These are phyloP conservation scores for Volvox carteri DNA, from an alignment of 163 green algal genomes.

Conservation along the genomic window DNA sequence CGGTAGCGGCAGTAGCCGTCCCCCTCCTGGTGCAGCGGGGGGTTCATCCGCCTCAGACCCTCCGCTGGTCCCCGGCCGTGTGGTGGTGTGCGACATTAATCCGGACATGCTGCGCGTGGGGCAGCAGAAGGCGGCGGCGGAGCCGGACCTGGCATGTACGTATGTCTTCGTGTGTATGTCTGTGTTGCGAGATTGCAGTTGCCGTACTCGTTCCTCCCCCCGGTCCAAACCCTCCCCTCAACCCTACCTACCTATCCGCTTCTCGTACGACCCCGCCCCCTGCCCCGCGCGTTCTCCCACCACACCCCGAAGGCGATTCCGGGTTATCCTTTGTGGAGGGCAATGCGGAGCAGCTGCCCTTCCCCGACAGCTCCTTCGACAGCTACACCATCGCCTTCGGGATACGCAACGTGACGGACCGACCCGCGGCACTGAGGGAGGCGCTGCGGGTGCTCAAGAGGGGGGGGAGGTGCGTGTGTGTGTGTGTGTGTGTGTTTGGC, in stretches of 20 bases:
- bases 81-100: conserved; percentile 99
- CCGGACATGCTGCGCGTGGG: conserved; percentile 93
- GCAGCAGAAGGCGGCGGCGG: conserved; percentile 60
- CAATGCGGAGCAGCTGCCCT: conserved; percentile 92
- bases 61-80: conserved; percentile 57
- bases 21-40: not conserved
- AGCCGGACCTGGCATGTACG: conserved; percentile 52
- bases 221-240: not conserved
- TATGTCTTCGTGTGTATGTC: too few relatives aligned
- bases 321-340: conserved; percentile 88
- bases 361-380: conserved; percentile 87
- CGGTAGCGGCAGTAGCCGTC: conserved; percentile 36
- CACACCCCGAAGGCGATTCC: conserved; percentile 49
- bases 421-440: conserved; percentile 86
- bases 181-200: too few relatives aligned
- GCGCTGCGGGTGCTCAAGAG: conserved; percentile 70
- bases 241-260: not conserved
- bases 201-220: too few relatives aligned
- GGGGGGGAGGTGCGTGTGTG: conserved; percentile 63
- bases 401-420: conserved; percentile 97
- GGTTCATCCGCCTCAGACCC: not conserved
- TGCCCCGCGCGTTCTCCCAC: not conserved
- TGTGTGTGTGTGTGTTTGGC: too few relatives aligned
- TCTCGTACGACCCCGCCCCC: too few relatives aligned
- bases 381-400: conserved; percentile 98